Conservation (phyloP, 768 basidiomycete genomes). For the Tylopilus sp. region DNA sequence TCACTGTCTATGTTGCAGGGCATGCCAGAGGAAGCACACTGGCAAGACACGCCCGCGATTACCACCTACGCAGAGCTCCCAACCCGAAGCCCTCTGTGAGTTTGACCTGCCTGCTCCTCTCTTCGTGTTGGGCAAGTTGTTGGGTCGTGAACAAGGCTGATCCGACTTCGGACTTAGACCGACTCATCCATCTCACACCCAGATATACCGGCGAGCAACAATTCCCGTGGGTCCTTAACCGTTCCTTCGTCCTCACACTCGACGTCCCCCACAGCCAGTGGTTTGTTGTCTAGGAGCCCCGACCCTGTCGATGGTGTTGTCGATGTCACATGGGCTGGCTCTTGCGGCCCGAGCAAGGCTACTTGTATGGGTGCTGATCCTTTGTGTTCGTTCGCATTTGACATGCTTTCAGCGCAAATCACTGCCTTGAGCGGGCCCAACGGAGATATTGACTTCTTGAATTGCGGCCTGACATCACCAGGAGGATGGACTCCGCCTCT, state of each 20-base stretch:
- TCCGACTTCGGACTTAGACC: background rate
- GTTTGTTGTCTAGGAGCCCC: too few species aligned
- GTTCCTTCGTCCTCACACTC: background rate
- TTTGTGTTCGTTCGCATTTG: background rate
- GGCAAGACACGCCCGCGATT: constrained; percentile 3
- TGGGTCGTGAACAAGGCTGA: background rate
- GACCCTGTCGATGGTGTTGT: constrained; percentile 28
- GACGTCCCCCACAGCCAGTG: background rate
- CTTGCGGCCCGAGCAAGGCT: constrained; percentile 50
- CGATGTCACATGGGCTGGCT: constrained; percentile 28
- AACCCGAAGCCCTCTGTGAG: background rate
- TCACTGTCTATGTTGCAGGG: background rate
- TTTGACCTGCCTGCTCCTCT: background rate
- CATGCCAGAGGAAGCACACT: background rate
- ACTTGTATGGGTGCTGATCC: constrained; percentile 36
- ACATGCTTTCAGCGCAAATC: constrained; percentile 38
- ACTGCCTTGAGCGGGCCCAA: constrained; percentile 59
- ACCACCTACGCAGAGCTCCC: background rate
- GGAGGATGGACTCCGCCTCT: constrained; percentile 72
- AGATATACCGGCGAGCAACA: background rate
- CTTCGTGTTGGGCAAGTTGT: background rate
- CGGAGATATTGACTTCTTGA: constrained; percentile 70
- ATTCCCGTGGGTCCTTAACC: background rate
- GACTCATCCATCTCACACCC: background rate
- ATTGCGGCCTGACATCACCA: constrained; percentile 61